phyloP scores from a whole-genome alignment of 2,329 filamentous ascomycete species.

The Blastomyces gilchristii region DNA sequence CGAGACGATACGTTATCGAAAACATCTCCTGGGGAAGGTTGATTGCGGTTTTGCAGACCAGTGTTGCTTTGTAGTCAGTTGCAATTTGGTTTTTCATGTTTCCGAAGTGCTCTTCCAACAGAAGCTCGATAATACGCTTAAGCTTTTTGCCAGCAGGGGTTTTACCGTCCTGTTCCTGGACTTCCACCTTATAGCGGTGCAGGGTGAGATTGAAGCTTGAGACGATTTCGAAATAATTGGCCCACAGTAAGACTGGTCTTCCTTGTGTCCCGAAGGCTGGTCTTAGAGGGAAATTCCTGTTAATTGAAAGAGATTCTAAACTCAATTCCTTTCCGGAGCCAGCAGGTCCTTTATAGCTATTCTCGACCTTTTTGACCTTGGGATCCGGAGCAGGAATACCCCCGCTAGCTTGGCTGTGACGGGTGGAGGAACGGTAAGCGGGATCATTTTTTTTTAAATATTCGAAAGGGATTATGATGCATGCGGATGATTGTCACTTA shows the following conservation, averaged over 20 bases:
- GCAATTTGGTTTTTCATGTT: constrained; percentile 24
- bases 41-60: constrained; percentile 28
- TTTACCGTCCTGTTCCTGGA: constrained; percentile 22
- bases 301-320: constrained; percentile 10
- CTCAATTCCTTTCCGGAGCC: constrained; percentile 12
- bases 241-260: constrained; percentile 24
- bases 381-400: constrained; percentile 17
- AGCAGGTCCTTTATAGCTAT: constrained; percentile 19
- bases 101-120: constrained; percentile 33
- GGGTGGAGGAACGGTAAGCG: neutral
- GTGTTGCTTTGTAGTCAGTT: constrained; percentile 32
- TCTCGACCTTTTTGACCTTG: constrained; percentile 22
- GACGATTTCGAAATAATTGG: constrained; percentile 32
- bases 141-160: constrained; percentile 34
- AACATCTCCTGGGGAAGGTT: constrained; percentile 15
- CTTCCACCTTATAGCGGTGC: constrained; percentile 34
- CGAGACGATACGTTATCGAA: constrained; percentile 27
- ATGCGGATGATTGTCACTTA: constrained; percentile 16
- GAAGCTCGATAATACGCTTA: constrained; percentile 38
- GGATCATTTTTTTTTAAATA: neutral
- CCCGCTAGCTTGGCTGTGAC: constrained; percentile 18
- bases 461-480: neutral
- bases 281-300: constrained; percentile 24
- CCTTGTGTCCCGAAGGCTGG: constrained; percentile 32
- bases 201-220: constrained; percentile 28